Evolutionary conservation across 345 rosid species (phyloP).

Genomic region (Geranium brycei): DNA sequence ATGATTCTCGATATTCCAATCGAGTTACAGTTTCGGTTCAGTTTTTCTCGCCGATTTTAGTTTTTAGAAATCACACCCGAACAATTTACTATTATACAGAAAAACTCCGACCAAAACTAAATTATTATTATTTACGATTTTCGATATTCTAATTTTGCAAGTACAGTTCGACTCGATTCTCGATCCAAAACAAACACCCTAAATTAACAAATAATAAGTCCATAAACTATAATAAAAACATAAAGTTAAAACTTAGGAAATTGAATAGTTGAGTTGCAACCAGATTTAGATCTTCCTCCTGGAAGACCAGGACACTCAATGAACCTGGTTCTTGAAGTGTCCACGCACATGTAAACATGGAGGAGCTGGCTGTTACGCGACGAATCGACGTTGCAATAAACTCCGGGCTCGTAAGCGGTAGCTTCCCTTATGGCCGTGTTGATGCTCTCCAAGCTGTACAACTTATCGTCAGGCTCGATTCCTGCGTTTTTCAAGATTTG

Average conservation of each 20-base stretch:
- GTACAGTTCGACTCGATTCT: too few species aligned
- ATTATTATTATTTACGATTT: too few species aligned
- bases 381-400: conserved; percentile 50
- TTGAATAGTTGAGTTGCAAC: conserved; percentile 39
- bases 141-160: too few species aligned
- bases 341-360: conserved; percentile 54
- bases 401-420: conserved; percentile 38
- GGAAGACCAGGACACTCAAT: conserved; percentile 52
- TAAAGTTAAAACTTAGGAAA: conserved; percentile 42
- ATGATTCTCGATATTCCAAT: too few species aligned
- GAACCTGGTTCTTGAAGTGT: conserved; percentile 45
- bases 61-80: too few species aligned
- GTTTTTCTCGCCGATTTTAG: too few species aligned
- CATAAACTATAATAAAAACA: too few species aligned
- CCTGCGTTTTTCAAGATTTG: conserved; percentile 39
- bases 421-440: conserved; percentile 33
- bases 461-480: conserved; percentile 46
- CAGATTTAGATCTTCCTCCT: not conserved
- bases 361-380: conserved; percentile 36
- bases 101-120: too few species aligned
- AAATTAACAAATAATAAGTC: too few species aligned
- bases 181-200: too few species aligned
- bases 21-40: too few species aligned
- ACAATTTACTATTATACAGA: too few species aligned
- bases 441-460: conserved; percentile 29